Evolutionary conservation across 768 basidiomycete genomes (phyloP).

Genomic region (Hypholoma fasciculare): DNA sequence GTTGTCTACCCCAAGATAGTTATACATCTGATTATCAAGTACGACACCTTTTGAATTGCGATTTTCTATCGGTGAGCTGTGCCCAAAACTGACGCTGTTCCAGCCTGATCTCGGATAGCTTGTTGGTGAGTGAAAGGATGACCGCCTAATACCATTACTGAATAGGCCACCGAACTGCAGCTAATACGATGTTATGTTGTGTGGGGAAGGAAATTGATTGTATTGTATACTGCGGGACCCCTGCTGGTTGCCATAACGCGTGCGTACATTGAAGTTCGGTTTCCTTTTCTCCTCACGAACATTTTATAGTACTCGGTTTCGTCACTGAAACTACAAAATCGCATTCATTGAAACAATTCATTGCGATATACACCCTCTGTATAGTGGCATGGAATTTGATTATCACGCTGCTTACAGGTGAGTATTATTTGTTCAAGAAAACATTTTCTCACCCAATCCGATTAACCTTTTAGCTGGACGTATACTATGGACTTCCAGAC

Average conservation of each 20-base stretch:
- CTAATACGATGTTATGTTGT: constrained; percentile 2
- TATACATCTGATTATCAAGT: not conserved
- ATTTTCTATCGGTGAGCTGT: too few relatives aligned
- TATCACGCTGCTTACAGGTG: not conserved
- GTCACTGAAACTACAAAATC: not conserved
- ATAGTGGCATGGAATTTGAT: not conserved
- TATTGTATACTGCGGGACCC: not conserved
- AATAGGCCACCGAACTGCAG: not conserved
- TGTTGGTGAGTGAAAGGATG: too few relatives aligned
- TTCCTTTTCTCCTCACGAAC: not conserved
- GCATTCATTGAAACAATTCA: not conserved
- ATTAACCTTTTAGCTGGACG: not conserved
- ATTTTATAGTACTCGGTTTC: not conserved
- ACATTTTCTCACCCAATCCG: not conserved
- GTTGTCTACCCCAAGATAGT: not conserved
- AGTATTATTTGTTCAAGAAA: not conserved
- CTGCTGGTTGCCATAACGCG: not conserved
- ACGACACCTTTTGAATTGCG: not conserved
- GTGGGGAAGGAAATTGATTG: not conserved
- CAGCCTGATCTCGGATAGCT: too few relatives aligned
- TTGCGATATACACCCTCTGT: not conserved
- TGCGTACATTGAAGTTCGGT: not conserved
- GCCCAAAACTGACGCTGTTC: too few relatives aligned
- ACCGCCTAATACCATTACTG: not conserved
- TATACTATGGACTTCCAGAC: not conserved